phyloP scores from a whole-genome alignment of 2,329 filamentous ascomycete genomes.

The Torrubiellomyces zombiae region DNA sequence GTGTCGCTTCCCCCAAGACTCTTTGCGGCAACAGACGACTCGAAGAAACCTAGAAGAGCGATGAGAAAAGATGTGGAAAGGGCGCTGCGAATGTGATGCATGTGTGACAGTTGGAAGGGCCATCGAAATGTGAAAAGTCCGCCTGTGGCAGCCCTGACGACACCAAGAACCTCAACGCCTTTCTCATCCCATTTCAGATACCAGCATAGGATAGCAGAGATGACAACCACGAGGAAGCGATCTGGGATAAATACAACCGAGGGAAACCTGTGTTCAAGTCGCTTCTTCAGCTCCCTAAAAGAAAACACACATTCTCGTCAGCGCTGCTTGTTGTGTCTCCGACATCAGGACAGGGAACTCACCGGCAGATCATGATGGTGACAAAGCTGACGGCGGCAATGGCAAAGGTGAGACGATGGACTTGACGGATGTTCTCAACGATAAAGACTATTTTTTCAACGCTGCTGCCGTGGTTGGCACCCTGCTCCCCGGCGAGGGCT shows the following conservation, averaged over 20 bases:
- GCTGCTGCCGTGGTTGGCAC: conserved; percentile 70
- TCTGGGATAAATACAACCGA: conserved; percentile 80
- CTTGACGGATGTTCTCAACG: conserved; percentile 43
- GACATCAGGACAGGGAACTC: conserved; percentile 12
- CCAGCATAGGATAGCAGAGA: conserved; percentile 69
- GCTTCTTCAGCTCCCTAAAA: conserved; percentile 59
- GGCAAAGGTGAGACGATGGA: conserved; percentile 58
- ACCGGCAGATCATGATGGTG: conserved; percentile 84
- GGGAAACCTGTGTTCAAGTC: conserved; percentile 62
- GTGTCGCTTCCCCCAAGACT: conserved; percentile 56
- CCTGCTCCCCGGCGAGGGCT: conserved; percentile 41
- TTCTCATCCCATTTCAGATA: conserved; percentile 58
- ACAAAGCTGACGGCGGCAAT: conserved; percentile 67
- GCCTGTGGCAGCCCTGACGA: conserved; percentile 59
- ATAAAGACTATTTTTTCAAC: conserved; percentile 77
- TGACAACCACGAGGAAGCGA: conserved; percentile 73
- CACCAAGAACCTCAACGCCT: conserved; percentile 70
- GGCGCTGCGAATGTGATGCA: conserved; percentile 69
- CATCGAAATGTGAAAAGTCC: conserved; percentile 65
- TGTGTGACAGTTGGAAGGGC: conserved; percentile 61
- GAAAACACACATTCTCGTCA: conserved; percentile 3
- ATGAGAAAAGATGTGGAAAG: conserved; percentile 90
- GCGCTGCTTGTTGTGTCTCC: neutral
- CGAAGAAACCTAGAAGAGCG: conserved; percentile 92
- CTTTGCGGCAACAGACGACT: conserved; percentile 91